Conservation (phyloP, 352 stramenopile species). For the Pythium vanterpoolii region DNA sequence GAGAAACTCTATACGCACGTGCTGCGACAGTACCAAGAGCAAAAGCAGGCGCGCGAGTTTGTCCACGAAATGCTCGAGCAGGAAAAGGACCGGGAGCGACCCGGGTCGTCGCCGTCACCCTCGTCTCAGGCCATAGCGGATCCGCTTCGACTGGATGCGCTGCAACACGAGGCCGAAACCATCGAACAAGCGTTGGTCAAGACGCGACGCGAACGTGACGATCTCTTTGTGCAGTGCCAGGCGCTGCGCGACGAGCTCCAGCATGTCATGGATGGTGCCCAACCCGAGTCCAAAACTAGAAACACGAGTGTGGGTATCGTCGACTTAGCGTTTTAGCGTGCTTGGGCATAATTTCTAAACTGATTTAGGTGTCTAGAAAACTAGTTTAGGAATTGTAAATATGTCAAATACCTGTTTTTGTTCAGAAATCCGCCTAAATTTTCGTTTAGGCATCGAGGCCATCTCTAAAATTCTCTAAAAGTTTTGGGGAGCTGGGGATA, state of each 20-base stretch:
- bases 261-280: not conserved
- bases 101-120: constrained; percentile 5
- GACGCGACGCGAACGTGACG: constrained; percentile 51
- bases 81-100: constrained; percentile 33
- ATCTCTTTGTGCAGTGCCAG: constrained; percentile 63
- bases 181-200: constrained; percentile 27
- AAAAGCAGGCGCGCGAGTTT: constrained; percentile 60
- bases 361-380: too few species aligned
- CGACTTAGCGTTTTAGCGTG: too few species aligned
- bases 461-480: too few species aligned
- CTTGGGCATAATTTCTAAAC: too few species aligned
- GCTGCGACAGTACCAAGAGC: constrained; percentile 61
- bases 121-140: constrained; percentile 8
- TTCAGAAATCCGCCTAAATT: too few species aligned
- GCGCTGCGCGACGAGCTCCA: constrained; percentile 48
- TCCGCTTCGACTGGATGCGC: constrained; percentile 17
- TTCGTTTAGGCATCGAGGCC: too few species aligned
- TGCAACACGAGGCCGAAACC: constrained; percentile 30
- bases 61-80: constrained; percentile 53
- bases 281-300: not conserved
- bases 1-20: constrained; percentile 76
- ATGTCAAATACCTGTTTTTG: too few species aligned
- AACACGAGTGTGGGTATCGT: too few species aligned
- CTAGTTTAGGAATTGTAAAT: too few species aligned
- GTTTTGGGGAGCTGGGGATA: too few species aligned